Base-by-base conservation (phyloP, 768 basidiomycete species). In the Boletellus ananiceps region DNA sequence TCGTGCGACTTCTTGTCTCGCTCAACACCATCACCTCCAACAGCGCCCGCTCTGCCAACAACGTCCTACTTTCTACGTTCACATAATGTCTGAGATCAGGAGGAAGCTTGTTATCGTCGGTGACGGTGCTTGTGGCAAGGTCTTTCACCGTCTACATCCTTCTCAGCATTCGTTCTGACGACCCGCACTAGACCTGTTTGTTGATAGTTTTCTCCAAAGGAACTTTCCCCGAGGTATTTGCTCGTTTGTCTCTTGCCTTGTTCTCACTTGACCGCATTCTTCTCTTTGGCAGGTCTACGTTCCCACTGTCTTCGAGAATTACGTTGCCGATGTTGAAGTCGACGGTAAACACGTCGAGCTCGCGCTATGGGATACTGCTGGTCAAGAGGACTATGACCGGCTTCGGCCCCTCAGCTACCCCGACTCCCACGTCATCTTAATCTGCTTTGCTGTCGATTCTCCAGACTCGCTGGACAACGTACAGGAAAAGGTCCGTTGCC, bases 301-400 rank as follows among this genome's bases (percentile, higher is more conserved):
- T 55, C 96, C 96, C 43, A 99, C 96, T 51, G 96, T 99, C 44
- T 99, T 98, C 61, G 96, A 99, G 80, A 97, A 97, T 83, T 96
- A 97, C 70, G 95, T 96, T 48, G 95, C 95, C 59, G 94, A 98
- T 69, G 93, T 98, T 43, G 93, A 97, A 70, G 94, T 98, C 54
- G 95, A 98, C 64, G 91, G 91, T 59, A 98, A 95, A 76, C 91
- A 94, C 67, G 94, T 98, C 61, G 96, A 99, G 73, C 79, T 99
- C 62, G 95, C 96, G 25, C 75, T 99, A 61, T 98, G 96, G 96
- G 96, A 98, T 94, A 98, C 96, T 45, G 95, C 96, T 31, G 96
- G 96, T 46, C 95, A 98, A 71, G 95, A 97, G 73, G 96, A 98
- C 70, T 98, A 98, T 71, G 96, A 98, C 72, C 90, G 95, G 62